These are phyloP conservation scores for Amphicarpaea edgeworthii DNA, from an alignment of 306 rosid species.

Conservation along the genomic window DNA sequence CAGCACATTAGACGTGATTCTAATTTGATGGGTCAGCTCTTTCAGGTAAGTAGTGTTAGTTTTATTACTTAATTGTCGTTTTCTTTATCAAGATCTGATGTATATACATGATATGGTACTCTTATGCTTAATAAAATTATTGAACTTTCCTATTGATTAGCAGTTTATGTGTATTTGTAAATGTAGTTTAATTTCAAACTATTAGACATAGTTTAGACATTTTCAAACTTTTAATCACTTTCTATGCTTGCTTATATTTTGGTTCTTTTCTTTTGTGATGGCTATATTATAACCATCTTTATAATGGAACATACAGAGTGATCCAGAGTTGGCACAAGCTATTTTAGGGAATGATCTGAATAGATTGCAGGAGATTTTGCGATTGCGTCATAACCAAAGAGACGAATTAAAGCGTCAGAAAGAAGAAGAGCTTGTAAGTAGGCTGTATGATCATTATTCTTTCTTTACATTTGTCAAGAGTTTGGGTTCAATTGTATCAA, in stretches of 20 bases:
- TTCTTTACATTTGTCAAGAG: slow-evolving; percentile 37
- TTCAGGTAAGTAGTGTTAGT: slow-evolving; percentile 68
- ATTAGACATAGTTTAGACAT: slow-evolving; percentile 7
- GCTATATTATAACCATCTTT: slow-evolving; percentile 37
- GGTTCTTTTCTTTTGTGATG: slow-evolving; percentile 14
- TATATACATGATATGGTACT: slow-evolving; percentile 4
- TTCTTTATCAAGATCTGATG: slow-evolving; percentile 33
- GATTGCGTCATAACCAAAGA: slow-evolving; percentile 66
- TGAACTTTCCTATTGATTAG: slow-evolving; percentile 32
- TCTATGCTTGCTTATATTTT: slow-evolving; percentile 27
- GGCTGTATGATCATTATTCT: slow-evolving; percentile 19
- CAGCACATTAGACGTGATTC: slow-evolving; percentile 79
- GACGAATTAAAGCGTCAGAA: slow-evolving; percentile 68
- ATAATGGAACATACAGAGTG: slow-evolving; percentile 59
- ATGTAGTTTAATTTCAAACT: slow-evolving; percentile 34
- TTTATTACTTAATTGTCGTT: slow-evolving; percentile 7
- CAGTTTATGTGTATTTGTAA: slow-evolving; percentile 7
- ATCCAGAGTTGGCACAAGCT: slow-evolving; percentile 94
- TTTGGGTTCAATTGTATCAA: slow-evolving; percentile 19
- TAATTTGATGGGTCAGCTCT: slow-evolving; percentile 70
- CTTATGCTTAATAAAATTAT: slow-evolving; percentile 20
- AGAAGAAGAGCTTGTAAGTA: slow-evolving; percentile 88
- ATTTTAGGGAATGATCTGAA: slow-evolving; percentile 80
- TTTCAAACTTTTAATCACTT: slow-evolving; percentile 32
- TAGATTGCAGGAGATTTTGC: slow-evolving; percentile 76